Evolutionary conservation across 2,329 filamentous ascomycete species (phyloP).

Genomic region (Ophiostoma tasmaniense): DNA sequence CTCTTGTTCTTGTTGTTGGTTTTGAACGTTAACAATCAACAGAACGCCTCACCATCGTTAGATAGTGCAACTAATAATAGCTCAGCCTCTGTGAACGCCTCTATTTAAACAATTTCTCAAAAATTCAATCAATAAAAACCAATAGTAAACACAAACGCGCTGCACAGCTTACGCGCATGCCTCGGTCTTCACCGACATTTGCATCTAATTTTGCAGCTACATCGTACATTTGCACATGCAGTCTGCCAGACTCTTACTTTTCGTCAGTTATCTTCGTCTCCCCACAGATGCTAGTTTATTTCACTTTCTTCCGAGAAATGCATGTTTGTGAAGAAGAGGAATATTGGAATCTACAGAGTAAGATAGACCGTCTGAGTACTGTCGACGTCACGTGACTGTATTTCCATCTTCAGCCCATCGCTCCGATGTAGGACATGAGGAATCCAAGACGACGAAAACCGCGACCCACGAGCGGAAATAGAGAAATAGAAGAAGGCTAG

Average conservation of each 20-base stretch:
- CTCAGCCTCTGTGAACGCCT: background rate
- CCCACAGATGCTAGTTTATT: background rate
- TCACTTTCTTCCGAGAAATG: background rate
- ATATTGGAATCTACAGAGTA: too few species aligned
- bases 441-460: background rate
- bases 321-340: background rate
- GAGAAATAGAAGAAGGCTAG: background rate
- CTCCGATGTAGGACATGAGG: background rate
- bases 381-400: background rate
- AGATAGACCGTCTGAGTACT: too few species aligned
- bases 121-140: background rate
- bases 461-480: background rate
- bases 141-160: background rate
- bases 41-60: background rate
- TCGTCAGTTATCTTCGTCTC: background rate
- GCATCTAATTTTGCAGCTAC: background rate
- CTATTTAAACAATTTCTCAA: background rate
- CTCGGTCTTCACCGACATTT: conserved; percentile 4
- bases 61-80: background rate
- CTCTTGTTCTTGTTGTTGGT: too few species aligned
- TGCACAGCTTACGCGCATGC: background rate
- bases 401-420: background rate
- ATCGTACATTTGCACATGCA: background rate
- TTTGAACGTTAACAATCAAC: too few species aligned
- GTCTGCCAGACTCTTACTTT: background rate